Percentiles rank a stretch among this genome's conserved stretches.
phyloP scores from a whole-genome alignment of 306 rosid species.

The Aeschynomene evenia region DNA sequence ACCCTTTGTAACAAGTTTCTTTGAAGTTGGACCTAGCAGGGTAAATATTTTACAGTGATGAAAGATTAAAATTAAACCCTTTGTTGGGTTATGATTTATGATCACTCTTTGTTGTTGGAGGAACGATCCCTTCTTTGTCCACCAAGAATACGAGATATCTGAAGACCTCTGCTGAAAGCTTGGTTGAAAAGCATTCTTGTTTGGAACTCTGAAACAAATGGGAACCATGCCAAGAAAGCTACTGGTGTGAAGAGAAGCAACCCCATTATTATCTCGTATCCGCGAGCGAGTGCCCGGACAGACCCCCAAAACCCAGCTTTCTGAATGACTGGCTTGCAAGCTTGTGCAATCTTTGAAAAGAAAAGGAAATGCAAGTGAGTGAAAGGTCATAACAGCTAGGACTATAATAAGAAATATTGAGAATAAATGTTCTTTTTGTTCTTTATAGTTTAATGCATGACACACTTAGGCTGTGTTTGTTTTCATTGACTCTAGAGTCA shows the following conservation, averaged over 20 bases:
- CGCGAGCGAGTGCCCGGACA: slow-evolving; percentile 71
- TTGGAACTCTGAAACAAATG: slow-evolving; percentile 94
- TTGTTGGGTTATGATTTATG: slow-evolving; percentile 21
- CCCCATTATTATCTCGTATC: slow-evolving; percentile 80
- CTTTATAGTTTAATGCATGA: too few species aligned
- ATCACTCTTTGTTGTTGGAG: slow-evolving; percentile 63
- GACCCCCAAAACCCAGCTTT: slow-evolving; percentile 69
- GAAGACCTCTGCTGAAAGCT: slow-evolving; percentile 96
- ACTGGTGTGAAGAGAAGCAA: slow-evolving; percentile 86
- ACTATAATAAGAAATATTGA: slow-evolving; percentile 4
- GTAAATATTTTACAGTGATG: background rate
- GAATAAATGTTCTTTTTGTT: too few species aligned
- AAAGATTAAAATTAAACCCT: background rate
- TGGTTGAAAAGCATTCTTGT: slow-evolving; percentile 96
- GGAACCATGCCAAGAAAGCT: slow-evolving; percentile 98
- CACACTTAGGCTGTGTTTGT: too few species aligned
- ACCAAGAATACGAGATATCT: slow-evolving; percentile 93
- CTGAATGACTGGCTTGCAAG: slow-evolving; percentile 65
- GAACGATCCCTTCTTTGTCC: slow-evolving; percentile 70
- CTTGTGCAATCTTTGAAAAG: slow-evolving; percentile 80
- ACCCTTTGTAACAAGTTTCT: background rate
- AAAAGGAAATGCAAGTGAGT: background rate
- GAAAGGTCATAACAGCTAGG: background rate
- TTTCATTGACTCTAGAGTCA: too few species aligned
- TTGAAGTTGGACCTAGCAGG: background rate